Conservation (phyloP, 2,329 filamentous ascomycete species). For the Colletotrichum lindemuthianum region DNA sequence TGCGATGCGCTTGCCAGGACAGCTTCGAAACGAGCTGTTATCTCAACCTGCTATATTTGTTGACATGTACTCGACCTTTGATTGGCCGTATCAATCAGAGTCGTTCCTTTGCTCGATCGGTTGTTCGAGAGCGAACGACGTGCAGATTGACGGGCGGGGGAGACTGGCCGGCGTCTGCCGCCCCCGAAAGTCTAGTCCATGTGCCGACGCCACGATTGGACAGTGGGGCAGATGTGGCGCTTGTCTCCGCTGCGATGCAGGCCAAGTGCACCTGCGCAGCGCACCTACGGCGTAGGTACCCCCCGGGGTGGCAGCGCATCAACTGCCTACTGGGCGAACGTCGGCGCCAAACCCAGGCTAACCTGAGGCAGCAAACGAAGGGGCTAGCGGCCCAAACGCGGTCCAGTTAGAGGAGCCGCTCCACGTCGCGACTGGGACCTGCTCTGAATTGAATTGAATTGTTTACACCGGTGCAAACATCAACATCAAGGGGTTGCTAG, state of each 20-base stretch:
- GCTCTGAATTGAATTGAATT: constrained; percentile 2
- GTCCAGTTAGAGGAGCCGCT: constrained; percentile 28
- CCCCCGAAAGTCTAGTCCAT: constrained; percentile 5
- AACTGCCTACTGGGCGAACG: neutral
- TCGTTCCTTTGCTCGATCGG: too few species aligned
- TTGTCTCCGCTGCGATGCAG: constrained; percentile 1
- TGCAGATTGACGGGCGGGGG: neutral
- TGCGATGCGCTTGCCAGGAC: too few species aligned
- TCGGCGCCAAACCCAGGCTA: constrained; percentile 8
- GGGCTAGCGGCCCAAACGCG: constrained; percentile 22
- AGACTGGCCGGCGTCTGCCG: constrained; percentile 1
- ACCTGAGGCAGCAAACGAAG: constrained; percentile 36
- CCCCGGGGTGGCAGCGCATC: too few species aligned
- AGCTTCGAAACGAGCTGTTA: too few species aligned
- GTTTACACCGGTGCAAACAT: constrained; percentile 36
- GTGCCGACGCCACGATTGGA: constrained; percentile 24
- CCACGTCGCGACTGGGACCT: constrained; percentile 23
- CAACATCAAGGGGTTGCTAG: constrained; percentile 37
- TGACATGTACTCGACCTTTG: too few species aligned
- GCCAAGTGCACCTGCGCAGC: too few species aligned
- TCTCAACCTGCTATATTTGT: too few species aligned
- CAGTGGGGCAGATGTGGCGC: constrained; percentile 18
- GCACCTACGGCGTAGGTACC: too few species aligned
- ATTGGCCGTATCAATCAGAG: too few species aligned
- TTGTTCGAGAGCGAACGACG: too few species aligned